A percentile compares a stretch with the other conserved stretches of the same genome.
phyloP scores from a whole-genome alignment of 2,329 filamentous ascomycete genomes.

The Lachnellula arida region DNA sequence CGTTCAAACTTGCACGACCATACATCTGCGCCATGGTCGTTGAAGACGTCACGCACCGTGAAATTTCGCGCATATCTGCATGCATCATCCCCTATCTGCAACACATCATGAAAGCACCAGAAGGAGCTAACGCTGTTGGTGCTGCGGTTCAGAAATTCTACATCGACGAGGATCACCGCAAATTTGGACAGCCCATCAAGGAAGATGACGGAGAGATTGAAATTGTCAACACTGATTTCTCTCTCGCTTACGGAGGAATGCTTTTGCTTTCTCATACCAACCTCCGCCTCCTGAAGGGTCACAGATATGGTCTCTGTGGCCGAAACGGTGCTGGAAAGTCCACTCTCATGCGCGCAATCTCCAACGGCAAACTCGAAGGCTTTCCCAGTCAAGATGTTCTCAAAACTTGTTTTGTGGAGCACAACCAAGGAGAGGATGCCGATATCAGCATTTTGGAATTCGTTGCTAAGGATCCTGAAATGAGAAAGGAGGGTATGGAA shows the following conservation, averaged over 20 bases:
- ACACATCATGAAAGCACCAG: conserved; percentile 59
- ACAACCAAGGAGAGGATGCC: conserved; percentile 97
- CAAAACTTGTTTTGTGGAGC: conserved; percentile 96
- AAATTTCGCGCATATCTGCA: conserved; percentile 65
- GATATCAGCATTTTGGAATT: conserved; percentile 95
- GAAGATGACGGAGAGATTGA: conserved; percentile 90
- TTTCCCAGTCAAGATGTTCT: conserved; percentile 91
- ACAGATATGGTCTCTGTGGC: conserved; percentile 94
- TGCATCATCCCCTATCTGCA: conserved; percentile 72
- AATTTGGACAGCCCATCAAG: conserved; percentile 76
- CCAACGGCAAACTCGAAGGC: conserved; percentile 91
- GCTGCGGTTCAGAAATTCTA: conserved; percentile 73
- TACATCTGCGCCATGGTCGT: conserved; percentile 83
- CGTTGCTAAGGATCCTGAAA: conserved; percentile 81
- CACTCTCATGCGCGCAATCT: conserved; percentile 97
- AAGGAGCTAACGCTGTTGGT: conserved; percentile 59
- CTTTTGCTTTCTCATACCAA: conserved; percentile 94
- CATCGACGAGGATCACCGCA: conserved; percentile 79
- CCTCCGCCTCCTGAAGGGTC: conserved; percentile 87
- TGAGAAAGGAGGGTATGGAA: conserved; percentile 71
- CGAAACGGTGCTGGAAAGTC: conserved; percentile 98
- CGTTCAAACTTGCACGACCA: conserved; percentile 62
- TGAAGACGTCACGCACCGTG: conserved; percentile 81
- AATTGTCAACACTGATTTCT: conserved; percentile 98
- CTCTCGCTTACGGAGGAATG: conserved; percentile 96